phyloP scores from a whole-genome alignment of 2,329 filamentous ascomycete species.

The Apiospora arundinis region DNA sequence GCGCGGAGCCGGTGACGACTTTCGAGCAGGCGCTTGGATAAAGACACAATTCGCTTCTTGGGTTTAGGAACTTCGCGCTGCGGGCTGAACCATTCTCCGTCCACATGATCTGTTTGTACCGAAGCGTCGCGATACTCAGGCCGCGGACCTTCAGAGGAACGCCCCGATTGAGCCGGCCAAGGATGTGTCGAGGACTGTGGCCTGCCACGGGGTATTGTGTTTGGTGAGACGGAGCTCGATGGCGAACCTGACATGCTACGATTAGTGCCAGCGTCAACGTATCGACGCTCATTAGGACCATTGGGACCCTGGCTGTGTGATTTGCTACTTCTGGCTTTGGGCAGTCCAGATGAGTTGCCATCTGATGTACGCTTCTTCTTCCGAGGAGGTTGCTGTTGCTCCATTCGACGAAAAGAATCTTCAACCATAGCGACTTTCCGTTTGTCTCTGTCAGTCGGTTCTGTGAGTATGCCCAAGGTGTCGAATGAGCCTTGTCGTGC shows the following conservation, averaged over 20 bases:
- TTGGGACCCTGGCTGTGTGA: slow-evolving; percentile 19
- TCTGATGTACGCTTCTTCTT: slow-evolving; percentile 68
- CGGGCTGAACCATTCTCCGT: slow-evolving; percentile 59
- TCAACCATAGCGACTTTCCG: slow-evolving; percentile 71
- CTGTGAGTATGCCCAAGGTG: slow-evolving; percentile 65
- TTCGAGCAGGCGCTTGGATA: slow-evolving; percentile 60
- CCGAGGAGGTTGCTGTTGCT: slow-evolving; percentile 58
- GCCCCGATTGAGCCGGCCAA: slow-evolving; percentile 41
- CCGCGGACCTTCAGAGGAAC: slow-evolving; percentile 46
- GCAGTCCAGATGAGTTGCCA: slow-evolving; percentile 46
- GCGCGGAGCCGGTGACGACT: slow-evolving; percentile 51
- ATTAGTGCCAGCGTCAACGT: slow-evolving; percentile 60
- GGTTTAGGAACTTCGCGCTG: slow-evolving; percentile 43
- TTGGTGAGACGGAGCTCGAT: slow-evolving; percentile 48
- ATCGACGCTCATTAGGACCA: slow-evolving; percentile 48
- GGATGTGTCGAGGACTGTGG: slow-evolving; percentile 2
- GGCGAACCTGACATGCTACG: slow-evolving; percentile 62
- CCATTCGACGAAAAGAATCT: slow-evolving; percentile 67
- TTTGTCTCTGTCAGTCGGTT: slow-evolving; percentile 71
- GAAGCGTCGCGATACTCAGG: slow-evolving; percentile 56
- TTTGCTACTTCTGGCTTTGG: slow-evolving; percentile 47
- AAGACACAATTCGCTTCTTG: slow-evolving; percentile 57
- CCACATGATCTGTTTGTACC: slow-evolving; percentile 62
- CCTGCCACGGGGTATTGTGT: slow-evolving; percentile 35
- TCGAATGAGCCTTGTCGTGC: slow-evolving; percentile 65